Conservation (phyloP, 768 basidiomycete genomes). For the Podaxis sp. region DNA sequence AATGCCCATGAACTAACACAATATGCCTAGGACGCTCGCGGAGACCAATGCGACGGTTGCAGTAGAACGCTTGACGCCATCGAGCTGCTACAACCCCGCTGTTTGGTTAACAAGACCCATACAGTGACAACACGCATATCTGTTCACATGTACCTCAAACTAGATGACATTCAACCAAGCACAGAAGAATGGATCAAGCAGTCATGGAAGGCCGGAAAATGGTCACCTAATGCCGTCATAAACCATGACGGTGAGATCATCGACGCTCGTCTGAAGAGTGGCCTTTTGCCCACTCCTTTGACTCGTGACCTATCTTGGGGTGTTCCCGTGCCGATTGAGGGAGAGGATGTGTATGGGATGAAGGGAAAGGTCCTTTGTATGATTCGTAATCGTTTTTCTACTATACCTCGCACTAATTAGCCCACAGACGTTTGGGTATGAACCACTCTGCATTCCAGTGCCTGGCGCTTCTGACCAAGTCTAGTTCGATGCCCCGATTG, state of each 20-base stretch:
- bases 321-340: conserved; percentile 82
- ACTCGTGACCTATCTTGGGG: conserved; percentile 97
- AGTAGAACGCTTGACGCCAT: conserved; percentile 89
- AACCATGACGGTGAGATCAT: conserved; percentile 85
- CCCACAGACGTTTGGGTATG: conserved; percentile 87
- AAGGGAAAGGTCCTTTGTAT: conserved; percentile 91
- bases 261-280: conserved; percentile 82
- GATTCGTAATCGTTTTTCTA: conserved; percentile 20
- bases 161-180: conserved; percentile 77
- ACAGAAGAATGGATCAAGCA: conserved; percentile 86
- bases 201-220: conserved; percentile 78
- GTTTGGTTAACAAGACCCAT: conserved; percentile 81
- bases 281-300: conserved; percentile 83
- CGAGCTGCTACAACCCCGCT: conserved; percentile 92
- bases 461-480: conserved; percentile 12
- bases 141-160: conserved; percentile 87
- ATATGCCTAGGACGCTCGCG: conserved; percentile 67
- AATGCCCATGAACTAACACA: neutral
- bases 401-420: conserved; percentile 4
- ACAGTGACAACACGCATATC: conserved; percentile 71
- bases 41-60: conserved; percentile 97
- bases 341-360: conserved; percentile 80
- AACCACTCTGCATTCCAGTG: conserved; percentile 10
- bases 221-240: conserved; percentile 91
- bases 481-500: conserved; percentile 97